These are phyloP conservation scores for Pythium insidiosum DNA, from an alignment of 352 stramenopile species.

Conservation along the genomic window DNA sequence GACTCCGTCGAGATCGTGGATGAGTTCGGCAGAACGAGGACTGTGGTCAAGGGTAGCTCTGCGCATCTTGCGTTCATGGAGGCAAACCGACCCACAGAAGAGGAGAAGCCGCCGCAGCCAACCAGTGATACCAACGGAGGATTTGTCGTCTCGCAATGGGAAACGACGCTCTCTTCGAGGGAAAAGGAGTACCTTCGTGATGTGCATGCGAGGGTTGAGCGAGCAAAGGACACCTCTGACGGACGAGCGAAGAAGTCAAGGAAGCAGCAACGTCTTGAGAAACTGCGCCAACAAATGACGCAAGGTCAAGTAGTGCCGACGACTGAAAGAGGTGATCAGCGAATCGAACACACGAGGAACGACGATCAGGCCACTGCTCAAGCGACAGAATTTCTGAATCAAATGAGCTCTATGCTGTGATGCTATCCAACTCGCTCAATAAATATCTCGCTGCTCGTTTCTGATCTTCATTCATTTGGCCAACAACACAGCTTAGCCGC, in stretches of 20 bases:
- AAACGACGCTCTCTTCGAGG: conserved; percentile 48
- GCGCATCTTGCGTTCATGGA: conserved; percentile 18
- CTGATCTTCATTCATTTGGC: not conserved
- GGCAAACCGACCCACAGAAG: too few relatives aligned
- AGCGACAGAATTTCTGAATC: conserved; percentile 51
- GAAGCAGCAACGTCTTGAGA: conserved; percentile 65
- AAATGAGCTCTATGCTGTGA: conserved; percentile 40
- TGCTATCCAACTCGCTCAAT: too few relatives aligned
- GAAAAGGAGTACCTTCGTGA: conserved; percentile 64
- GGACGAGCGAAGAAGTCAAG: conserved; percentile 34
- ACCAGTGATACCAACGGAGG: conserved; percentile 12
- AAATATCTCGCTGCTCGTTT: too few relatives aligned
- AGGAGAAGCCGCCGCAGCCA: not conserved
- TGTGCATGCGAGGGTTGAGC: conserved; percentile 43
- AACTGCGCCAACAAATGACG: conserved; percentile 31
- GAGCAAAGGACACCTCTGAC: conserved; percentile 28
- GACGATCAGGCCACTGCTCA: conserved; percentile 31
- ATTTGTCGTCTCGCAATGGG: conserved; percentile 79
- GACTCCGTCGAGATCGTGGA: conserved; percentile 37
- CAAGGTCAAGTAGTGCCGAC: conserved; percentile 1
- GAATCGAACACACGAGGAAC: not conserved
- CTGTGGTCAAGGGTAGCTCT: conserved; percentile 26
- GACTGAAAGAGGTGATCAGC: not conserved
- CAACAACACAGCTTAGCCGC: not conserved
- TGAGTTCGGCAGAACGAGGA: conserved; percentile 49